Evolutionary conservation across 2,329 filamentous ascomycete genomes (phyloP).

Genomic region (Botrytis paeoniae): DNA sequence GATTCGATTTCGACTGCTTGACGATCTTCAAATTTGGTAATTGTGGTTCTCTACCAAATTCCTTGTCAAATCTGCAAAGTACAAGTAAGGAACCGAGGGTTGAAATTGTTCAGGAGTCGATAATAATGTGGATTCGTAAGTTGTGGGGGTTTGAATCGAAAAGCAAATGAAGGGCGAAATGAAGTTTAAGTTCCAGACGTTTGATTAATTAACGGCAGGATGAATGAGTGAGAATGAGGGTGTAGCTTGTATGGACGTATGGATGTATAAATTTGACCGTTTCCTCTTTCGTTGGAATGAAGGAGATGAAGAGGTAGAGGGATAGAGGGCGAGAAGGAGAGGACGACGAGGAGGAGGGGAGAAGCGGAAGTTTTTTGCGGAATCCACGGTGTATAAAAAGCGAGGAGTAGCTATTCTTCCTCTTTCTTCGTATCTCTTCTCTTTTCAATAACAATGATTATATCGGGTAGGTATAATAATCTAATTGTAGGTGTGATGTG

Average conservation of each 20-base stretch:
- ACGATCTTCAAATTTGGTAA: conserved; percentile 14
- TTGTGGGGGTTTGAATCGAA: not conserved
- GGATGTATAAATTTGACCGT: not conserved
- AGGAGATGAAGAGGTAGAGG: not conserved
- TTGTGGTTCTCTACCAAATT: conserved; percentile 10
- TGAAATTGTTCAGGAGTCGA: conserved; percentile 12
- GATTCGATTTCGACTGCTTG: conserved; percentile 10
- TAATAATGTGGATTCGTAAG: not conserved
- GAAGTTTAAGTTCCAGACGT: not conserved
- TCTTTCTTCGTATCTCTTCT: not conserved
- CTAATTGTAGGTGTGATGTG: not conserved
- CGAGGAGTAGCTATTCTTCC: not conserved
- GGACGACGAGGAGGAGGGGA: not conserved
- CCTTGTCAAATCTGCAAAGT: not conserved
- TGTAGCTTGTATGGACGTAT: not conserved
- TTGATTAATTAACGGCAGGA: not conserved
- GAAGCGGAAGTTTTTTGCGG: not conserved
- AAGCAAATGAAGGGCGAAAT: not conserved
- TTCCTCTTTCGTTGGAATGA: not conserved
- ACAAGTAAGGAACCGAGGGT: not conserved
- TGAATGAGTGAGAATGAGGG: not conserved
- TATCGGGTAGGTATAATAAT: not conserved
- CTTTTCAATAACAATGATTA: not conserved
- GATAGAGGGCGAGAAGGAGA: not conserved
- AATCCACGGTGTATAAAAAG: not conserved